Percentiles rank a stretch among this genome's conserved stretches.
These are phyloP conservation scores for Pichia phayaonensis DNA, from an alignment of 805 yeast species.

Conservation along the genomic window DNA sequence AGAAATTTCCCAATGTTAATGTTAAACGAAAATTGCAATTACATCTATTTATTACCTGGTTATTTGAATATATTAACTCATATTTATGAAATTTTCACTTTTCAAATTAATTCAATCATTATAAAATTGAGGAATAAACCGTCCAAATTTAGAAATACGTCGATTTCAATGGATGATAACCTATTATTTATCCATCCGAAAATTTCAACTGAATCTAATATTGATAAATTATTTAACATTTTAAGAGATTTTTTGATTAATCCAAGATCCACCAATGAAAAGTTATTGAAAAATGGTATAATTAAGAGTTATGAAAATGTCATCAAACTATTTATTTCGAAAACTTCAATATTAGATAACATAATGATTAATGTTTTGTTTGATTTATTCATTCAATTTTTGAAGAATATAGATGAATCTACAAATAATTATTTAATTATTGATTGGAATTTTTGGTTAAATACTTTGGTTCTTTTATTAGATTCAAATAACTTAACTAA, in stretches of 20 bases:
- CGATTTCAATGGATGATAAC: background rate
- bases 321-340: conserved; percentile 18
- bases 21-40: conserved; percentile 8
- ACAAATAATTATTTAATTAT: conserved; percentile 20
- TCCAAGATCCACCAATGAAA: conserved; percentile 25
- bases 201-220: conserved; percentile 17
- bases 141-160: background rate
- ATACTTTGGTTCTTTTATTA: conserved; percentile 51
- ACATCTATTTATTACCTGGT: conserved; percentile 35
- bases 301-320: conserved; percentile 18
- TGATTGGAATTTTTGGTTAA: conserved; percentile 76
- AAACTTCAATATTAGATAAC: conserved; percentile 20
- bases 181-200: conserved; percentile 5
- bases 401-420: conserved; percentile 16
- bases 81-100: conserved; percentile 32
- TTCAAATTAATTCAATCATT: conserved; percentile 12
- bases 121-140: conserved; percentile 1
- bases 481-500: conserved; percentile 53
- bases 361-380: conserved; percentile 19
- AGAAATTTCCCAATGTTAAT: conserved; percentile 11
- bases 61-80: conserved; percentile 38
- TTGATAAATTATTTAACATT: conserved; percentile 27
- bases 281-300: conserved; percentile 16
- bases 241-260: conserved; percentile 31
- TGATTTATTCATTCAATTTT: conserved; percentile 19